phyloP scores from a whole-genome alignment of 1,139 yeast species.

The Waltiozyma sp. region DNA sequence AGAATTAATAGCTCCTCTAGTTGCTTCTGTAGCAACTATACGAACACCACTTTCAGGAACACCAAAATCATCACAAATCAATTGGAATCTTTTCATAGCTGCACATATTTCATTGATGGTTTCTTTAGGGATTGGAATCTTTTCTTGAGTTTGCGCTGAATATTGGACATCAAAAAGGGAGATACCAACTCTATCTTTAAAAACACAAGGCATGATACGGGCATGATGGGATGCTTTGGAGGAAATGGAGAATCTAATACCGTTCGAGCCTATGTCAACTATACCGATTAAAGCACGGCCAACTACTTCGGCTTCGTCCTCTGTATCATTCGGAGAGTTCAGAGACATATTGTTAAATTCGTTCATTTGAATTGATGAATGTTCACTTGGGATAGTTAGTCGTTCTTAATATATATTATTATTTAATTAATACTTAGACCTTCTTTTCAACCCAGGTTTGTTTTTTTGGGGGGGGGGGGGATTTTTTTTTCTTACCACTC shows the following conservation, averaged over 20 bases:
- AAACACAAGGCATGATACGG: slow-evolving; percentile 59
- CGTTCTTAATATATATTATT: too few relatives aligned
- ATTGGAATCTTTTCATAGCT: slow-evolving; percentile 50
- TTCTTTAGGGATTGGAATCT: slow-evolving; percentile 42
- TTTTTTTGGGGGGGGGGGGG: too few relatives aligned
- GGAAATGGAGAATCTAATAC: slow-evolving; percentile 55
- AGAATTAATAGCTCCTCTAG: slow-evolving; percentile 51
- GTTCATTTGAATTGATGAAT: neutral
- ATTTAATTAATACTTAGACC: too few relatives aligned
- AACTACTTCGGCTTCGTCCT: slow-evolving; percentile 38
- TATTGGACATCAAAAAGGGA: slow-evolving; percentile 51
- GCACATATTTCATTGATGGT: slow-evolving; percentile 44
- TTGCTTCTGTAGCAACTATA: slow-evolving; percentile 60
- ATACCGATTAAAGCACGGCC: slow-evolving; percentile 45
- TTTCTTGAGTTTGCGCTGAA: slow-evolving; percentile 26
- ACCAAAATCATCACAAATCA: slow-evolving; percentile 58
- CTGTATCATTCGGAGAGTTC: slow-evolving; percentile 22
- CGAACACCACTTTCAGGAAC: slow-evolving; percentile 45
- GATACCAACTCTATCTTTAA: slow-evolving; percentile 56
- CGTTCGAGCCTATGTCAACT: slow-evolving; percentile 62
- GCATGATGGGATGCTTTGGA: slow-evolving; percentile 56
- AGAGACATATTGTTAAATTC: slow-evolving; percentile 11
- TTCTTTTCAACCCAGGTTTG: too few relatives aligned
- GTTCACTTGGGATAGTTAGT: too few relatives aligned
- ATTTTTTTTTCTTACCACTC: too few relatives aligned